Base-by-base conservation (phyloP, 83 land plant genomes). In the Thuja plicata region DNA sequence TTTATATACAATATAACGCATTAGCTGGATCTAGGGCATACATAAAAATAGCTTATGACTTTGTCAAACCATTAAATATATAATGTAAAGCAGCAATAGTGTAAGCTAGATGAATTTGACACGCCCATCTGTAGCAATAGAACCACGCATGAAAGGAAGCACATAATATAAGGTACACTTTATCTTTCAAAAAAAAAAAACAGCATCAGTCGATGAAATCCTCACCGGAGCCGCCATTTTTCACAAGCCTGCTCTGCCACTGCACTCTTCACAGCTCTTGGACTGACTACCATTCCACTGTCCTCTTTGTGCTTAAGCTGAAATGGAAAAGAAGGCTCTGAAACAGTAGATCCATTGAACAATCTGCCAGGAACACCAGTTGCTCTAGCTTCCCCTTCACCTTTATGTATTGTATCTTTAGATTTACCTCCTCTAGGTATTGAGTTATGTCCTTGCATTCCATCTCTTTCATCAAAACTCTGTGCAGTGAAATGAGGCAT, bases 231-330 rank as follows among this genome's bases (percentile, higher is more conserved):
- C 81, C 99, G 91, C 99, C 99, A 98, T 88, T 92, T 93, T 91
- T 98, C 99, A 93, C 99, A 98, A 37, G 95, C 93, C 91, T 97
- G 94, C 88, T 96, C 95, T 80, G 95, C 89, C 19, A 93, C 95
- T 88, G 88, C 87, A 90, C 88, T 88, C 46, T 74, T 89, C 54
- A 90, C 87, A 60, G 90, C 27, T 40, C 85, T 17, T n/a, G 92
- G 62, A n/a, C 34, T 46, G 21, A 89, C 43, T 34, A 89, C 90
- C 60, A 84, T 73, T 84, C 48, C 90, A 84, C 73, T 37, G 34
- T 89, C 86, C 12, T 32, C 54, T 54, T 88, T 90, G 43, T 91
- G 88, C 40, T 50, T 45, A 48, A 41, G 83, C 60, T 5, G 82
- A 66, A 80, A 62, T 24, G 54, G 81, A 16, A 35, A 85, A 15